Conservation (phyloP, 1,284 basidiomycete species). For the Ustilago vetiveriae region DNA sequence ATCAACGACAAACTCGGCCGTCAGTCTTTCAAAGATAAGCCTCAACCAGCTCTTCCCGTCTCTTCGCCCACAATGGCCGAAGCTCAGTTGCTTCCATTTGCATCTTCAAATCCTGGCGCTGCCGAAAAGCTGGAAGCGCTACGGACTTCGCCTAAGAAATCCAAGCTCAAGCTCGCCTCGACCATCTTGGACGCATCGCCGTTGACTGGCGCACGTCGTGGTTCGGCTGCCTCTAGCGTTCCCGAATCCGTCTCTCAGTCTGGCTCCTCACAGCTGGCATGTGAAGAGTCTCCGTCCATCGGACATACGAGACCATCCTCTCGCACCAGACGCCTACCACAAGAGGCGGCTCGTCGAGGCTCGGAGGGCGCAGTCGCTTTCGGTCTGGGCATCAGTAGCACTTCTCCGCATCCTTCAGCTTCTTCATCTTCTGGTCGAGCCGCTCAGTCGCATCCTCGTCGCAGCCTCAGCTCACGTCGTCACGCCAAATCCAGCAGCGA, state of each 20-base stretch:
- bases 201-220: slow-evolving; percentile 1
- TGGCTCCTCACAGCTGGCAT: slow-evolving; percentile 21
- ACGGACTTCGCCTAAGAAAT: background rate
- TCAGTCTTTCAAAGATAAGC: slow-evolving; percentile 1
- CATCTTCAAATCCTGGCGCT: too few relatives aligned
- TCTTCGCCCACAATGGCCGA: background rate
- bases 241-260: slow-evolving; percentile 32
- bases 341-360: slow-evolving; percentile 5
- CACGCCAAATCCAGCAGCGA: slow-evolving; percentile 35
- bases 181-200: slow-evolving; percentile 3
- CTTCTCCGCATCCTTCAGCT: background rate
- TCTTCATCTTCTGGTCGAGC: background rate
- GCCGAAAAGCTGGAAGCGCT: too few relatives aligned
- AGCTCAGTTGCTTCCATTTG: background rate
- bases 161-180: slow-evolving; percentile 2
- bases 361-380: slow-evolving; percentile 1
- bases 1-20: slow-evolving; percentile 12
- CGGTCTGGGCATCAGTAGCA: slow-evolving; percentile 30
- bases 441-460: background rate
- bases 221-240: slow-evolving; percentile 23
- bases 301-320: background rate
- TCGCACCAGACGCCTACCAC: slow-evolving; percentile 12
- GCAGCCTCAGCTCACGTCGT: slow-evolving; percentile 3
- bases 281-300: slow-evolving; percentile 19
- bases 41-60: slow-evolving; percentile 19